Base-by-base conservation (phyloP, 2,329 filamentous ascomycete species). In the Xylaria sp. region DNA sequence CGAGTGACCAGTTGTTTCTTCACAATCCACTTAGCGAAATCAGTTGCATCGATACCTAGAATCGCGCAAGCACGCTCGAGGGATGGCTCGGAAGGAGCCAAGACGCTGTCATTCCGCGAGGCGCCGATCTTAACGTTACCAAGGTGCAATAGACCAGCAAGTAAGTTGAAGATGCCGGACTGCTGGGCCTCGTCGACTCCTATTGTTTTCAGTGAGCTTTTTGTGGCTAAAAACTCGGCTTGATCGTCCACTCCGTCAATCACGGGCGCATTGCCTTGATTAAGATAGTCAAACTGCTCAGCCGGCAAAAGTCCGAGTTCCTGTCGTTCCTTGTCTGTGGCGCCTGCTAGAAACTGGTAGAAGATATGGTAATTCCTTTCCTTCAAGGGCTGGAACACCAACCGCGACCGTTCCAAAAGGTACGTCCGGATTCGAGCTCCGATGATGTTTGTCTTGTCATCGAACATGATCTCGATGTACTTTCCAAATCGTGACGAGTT, bases 391-490 rank as follows among this genome's bases (percentile, higher is more conserved):
- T 99, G 96, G 81, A 98, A 99, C 20, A 98, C 96, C 76, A 99
- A 85, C 83, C 96, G 91, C 70, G 96, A 98, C 69, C 96, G 92
- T 81, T 99, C 96, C 53, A 99, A 86, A 73, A 99, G 86, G 78
- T 99, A 99, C 65, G 94, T 97, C 75, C 96, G 89, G 78, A 99
- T 99, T 84, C 97, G 97, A 65, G 96, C 96, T 74, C 96, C 96
- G 78, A 98, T 97, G 76, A 99, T 99, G 80, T 97, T 96, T 71
- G 93, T 97, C 77, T 91, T 89, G 71, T 93, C 89, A 83, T 98
- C 94, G 81, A 99, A 99, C 93, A 98, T 95, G 79, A 99, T 99
- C 84, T 99, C 96, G 76, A 99, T 98, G 81, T 99, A 99, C 86
- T 99, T 99, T 80, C 96, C 96, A 82, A 99, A 99, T 77, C 96